Percentiles rank a stretch among this genome's conserved stretches.
phyloP scores from a whole-genome alignment of 306 rosid species.

The Coriaria nepalensis region DNA sequence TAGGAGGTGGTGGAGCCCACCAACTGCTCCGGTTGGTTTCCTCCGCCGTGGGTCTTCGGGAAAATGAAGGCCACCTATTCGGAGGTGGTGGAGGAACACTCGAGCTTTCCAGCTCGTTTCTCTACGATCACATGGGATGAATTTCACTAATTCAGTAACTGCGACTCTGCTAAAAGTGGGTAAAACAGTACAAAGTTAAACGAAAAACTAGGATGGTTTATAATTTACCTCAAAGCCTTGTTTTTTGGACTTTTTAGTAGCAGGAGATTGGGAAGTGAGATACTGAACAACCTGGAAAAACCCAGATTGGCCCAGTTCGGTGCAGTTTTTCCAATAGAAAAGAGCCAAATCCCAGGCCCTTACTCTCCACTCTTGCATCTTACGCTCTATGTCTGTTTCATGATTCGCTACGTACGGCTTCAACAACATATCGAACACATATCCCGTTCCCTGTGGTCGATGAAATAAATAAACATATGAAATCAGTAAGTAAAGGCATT shows the following conservation, averaged over 20 bases:
- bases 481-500: neutral
- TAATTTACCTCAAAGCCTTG: no score
- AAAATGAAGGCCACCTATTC: neutral
- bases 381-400: constrained; percentile 55
- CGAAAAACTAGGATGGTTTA: no score
- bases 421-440: constrained; percentile 40
- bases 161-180: no score
- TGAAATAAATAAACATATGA: neutral
- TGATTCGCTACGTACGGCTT: constrained; percentile 40
- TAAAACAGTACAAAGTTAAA: no score
- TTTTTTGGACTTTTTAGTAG: no score
- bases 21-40: neutral
- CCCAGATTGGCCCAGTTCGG: constrained; percentile 46
- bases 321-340: constrained; percentile 46
- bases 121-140: neutral
- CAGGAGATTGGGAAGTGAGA: neutral
- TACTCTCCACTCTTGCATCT: constrained; percentile 36
- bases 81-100: constrained; percentile 1
- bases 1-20: neutral
- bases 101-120: neutral
- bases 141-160: no score
- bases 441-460: constrained; percentile 36
- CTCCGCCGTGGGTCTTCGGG: neutral
- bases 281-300: constrained; percentile 22
- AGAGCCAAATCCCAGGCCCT: constrained; percentile 48